Base-by-base conservation (phyloP, 495 filamentous ascomycete genomes). In the Xylaria sp. region DNA sequence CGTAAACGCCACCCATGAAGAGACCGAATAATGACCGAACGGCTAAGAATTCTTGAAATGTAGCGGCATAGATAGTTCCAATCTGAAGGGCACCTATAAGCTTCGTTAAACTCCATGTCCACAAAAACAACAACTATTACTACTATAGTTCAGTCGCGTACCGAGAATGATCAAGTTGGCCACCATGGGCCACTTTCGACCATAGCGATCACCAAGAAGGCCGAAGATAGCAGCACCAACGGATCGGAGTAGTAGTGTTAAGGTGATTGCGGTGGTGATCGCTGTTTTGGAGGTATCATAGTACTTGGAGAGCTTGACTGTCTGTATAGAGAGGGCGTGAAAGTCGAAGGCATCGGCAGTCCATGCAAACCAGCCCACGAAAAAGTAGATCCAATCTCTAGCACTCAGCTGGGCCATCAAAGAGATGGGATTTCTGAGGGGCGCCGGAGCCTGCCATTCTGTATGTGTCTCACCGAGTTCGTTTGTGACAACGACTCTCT, bases 1-100 rank as follows among this genome's bases (percentile, higher is more conserved):
- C 92, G 80, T 93, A 95, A 19, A 95, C 88, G 59, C 92, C 92
- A 29, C 92, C 92, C 92, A 94, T 95, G 63, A 92, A 91, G 65
- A 95, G 80, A n/a, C 92, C 92, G 77, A 93, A 94, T 14, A 94
- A 77, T 57, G 85, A 84, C 26, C 91, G 79, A 1, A 93, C 92
- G 40, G 86, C 91, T 43, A 94, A 78, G 77, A 94, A 94, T 74
- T 90, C 83, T 63, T 84, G 75, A 76, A 92, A 94, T 0, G 88
- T 93, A 0, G 69, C 63, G 74, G 87, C 87, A 75, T 91, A 95
- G 72, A 92, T 92, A 24, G 91, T 93, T 4, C 86, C 91, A 71
- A 94, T 86, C 78, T 94, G 90, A 43, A 95, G 80, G 5, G 88
- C 71, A 9, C 88, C 75, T 75, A 55, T 44, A 35, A 11, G 11